Evolutionary conservation across 225 moss, liverwort and hornwort species (phyloP).

Genomic region (Thuidium tamariscinum): DNA sequence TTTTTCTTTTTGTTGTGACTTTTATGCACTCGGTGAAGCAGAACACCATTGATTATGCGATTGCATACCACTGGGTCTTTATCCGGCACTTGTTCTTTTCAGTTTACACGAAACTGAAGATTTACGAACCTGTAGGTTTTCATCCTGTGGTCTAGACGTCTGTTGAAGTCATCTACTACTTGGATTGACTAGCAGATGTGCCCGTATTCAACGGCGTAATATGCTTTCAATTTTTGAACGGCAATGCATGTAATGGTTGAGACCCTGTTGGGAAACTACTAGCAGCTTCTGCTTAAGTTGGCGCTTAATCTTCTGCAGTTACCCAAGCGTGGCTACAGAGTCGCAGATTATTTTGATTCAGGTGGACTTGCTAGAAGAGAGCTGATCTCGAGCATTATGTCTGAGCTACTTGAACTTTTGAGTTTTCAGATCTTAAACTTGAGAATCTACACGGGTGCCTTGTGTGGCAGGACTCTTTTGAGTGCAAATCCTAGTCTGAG

Average conservation of each 20-base stretch:
- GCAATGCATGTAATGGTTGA: neutral
- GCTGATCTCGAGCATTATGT: neutral
- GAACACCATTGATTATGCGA: neutral
- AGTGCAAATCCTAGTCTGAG: constrained; percentile 56
- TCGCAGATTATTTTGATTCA: neutral
- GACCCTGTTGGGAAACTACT: neutral
- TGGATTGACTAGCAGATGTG: neutral
- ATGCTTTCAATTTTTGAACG: neutral
- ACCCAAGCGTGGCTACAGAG: neutral
- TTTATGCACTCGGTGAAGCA: neutral
- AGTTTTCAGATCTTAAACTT: neutral
- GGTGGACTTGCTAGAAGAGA: neutral
- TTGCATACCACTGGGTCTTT: neutral
- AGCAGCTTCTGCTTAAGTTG: neutral
- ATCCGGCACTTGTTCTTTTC: neutral
- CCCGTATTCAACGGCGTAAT: neutral
- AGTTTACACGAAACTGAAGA: neutral
- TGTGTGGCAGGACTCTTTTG: constrained; percentile 39
- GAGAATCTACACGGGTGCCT: neutral
- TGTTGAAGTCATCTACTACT: neutral
- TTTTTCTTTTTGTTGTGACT: neutral
- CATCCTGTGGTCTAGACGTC: neutral
- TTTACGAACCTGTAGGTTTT: neutral
- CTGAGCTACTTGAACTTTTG: neutral
- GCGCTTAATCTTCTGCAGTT: neutral